Evolutionary conservation across 345 rosid species (phyloP).

Genomic region (Camelina neglecta): DNA sequence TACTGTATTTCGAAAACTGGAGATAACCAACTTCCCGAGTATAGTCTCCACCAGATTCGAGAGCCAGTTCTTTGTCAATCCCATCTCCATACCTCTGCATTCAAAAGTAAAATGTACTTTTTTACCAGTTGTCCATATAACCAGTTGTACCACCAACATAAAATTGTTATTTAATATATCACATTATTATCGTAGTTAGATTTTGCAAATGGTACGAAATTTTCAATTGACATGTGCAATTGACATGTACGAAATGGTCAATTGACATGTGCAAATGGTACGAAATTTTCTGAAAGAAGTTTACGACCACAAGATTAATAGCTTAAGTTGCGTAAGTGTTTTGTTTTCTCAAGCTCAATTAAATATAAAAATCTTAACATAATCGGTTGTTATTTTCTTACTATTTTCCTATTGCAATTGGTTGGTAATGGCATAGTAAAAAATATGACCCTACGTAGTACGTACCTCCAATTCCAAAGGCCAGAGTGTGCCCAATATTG

Average conservation of each 20-base stretch:
- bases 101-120: neutral
- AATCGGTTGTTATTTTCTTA: neutral
- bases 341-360: too few relatives aligned
- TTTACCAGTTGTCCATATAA: neutral
- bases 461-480: slow-evolving; percentile 81
- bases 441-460: neutral
- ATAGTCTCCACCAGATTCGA: slow-evolving; percentile 73
- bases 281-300: neutral
- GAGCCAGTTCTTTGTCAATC: slow-evolving; percentile 53
- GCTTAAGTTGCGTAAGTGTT: neutral
- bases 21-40: slow-evolving; percentile 67
- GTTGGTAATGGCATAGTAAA: neutral
- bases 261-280: slow-evolving; percentile 4
- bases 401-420: neutral
- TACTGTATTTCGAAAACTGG: slow-evolving; percentile 49
- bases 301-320: neutral
- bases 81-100: slow-evolving; percentile 68
- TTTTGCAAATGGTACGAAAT: slow-evolving; percentile 1
- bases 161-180: neutral
- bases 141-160: neutral
- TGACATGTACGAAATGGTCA: neutral
- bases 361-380: neutral
- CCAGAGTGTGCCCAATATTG: slow-evolving; percentile 72
- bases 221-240: neutral
- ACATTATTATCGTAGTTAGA: neutral